These are phyloP conservation scores for Cucumis sativus DNA, from an alignment of 306 rosid genomes.

Conservation along the genomic window Cucumber_9930_V3 NC_026659.2:21067501-21068000, in stretches of 20 bases:
- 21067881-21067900: not conserved
- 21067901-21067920: not conserved
- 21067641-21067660: conserved; percentile 16
- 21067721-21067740: not conserved
- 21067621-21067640: conserved; percentile 13
- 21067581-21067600: not conserved
- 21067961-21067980: conserved; percentile 13
- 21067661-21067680: conserved; percentile 15
- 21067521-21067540: not conserved
- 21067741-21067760: conserved; percentile 1
- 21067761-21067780: conserved; percentile 15
- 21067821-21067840: conserved; percentile 29
- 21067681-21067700: conserved; percentile 13
- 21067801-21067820: conserved; percentile 29
- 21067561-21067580: not conserved
- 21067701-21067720: conserved; percentile 9
- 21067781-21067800: conserved; percentile 13
- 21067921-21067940: not conserved
- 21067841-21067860: conserved; percentile 25
- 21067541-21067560: not conserved
- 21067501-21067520: too few species aligned
- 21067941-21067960: not conserved
- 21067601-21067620: not conserved
- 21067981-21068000: not conserved
- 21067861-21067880: conserved; percentile 13